A percentile compares a stretch with the other conserved stretches of the same genome.
phyloP scores from a whole-genome alignment of 257 asterid genomes.

The Linaria vulgaris region DNA sequence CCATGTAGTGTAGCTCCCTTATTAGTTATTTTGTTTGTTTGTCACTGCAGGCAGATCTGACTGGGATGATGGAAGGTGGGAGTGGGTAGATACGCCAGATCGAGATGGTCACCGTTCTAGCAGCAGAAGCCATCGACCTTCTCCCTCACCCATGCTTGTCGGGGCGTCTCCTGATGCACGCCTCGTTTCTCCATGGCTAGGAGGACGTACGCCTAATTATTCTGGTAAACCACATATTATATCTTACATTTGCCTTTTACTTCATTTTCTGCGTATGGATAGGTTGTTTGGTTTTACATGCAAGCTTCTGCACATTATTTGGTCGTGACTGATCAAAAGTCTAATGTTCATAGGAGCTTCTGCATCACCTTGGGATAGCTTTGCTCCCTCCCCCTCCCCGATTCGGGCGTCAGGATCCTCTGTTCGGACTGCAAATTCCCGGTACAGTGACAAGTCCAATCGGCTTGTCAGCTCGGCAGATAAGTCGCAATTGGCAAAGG shows the following conservation, averaged over 20 bases:
- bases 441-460: conserved; percentile 57
- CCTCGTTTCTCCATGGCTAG: conserved; percentile 92
- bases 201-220: conserved; percentile 72
- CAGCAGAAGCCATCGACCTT: conserved; percentile 59
- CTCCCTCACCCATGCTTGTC: conserved; percentile 76
- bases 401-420: conserved; percentile 92
- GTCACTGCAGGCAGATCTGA: conserved; percentile 72
- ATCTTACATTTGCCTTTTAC: conserved; percentile 5
- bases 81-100: conserved; percentile 89
- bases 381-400: conserved; percentile 92
- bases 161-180: conserved; percentile 97
- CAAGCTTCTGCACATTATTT: conserved; percentile 1
- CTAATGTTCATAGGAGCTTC: conserved; percentile 34
- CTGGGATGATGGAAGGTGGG: conserved; percentile 99
- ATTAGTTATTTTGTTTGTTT: conserved; percentile 17
- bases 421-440: conserved; percentile 61
- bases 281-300: conserved; percentile 24
- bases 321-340: conserved; percentile 14
- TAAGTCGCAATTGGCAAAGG: conserved; percentile 48
- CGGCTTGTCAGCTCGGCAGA: conserved; percentile 37
- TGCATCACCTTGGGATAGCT: conserved; percentile 89
- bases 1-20: not conserved
- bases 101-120: conserved; percentile 54
- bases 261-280: conserved; percentile 18
- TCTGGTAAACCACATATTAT: conserved; percentile 36